Base-by-base conservation (phyloP, 75 land plant genomes). In the Gnetum montanum region DNA sequence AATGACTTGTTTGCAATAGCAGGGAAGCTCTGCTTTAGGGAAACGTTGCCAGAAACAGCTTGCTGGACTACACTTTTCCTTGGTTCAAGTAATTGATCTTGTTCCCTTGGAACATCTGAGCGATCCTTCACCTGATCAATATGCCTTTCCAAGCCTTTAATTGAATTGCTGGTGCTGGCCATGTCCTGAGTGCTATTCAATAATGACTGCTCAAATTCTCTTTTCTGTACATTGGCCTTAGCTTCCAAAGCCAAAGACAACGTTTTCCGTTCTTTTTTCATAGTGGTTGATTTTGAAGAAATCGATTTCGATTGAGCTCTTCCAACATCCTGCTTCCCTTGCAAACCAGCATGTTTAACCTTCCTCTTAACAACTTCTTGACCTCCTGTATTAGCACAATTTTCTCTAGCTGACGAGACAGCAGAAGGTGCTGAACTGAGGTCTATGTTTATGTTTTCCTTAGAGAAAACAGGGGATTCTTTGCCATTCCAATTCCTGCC, bases 181-280 rank as follows among this genome's bases (percentile, higher is more conserved):
- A n/a, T n/a, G n/a, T n/a, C n/a, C n/a, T n/a, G n/a, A n/a, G n/a
- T n/a, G n/a, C n/a, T n/a, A n/a, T n/a, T n/a, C n/a, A n/a, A n/a
- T n/a, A n/a, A n/a, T n/a, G n/a, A n/a, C n/a, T n/a, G n/a, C n/a
- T 53, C 22, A 19, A 68, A 58, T 58, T 70, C 85, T 60, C 85
- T 66, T 55, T 41, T 77, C 69, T 73, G 81, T 35, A 82, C 81
- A 62, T 82, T 82, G 29, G 67, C 85, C 60, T 82, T 82, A 29
- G 85, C 85, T 63, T 82, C 81, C 41, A 82, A 47, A 15, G 85
- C 85, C 54, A 82, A 81, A 33, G 85, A 82, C 5, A 82, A 35
- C 36, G 87, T 79, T 46, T 62, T 83, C 46, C 70, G 78, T 53
- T 45, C 34, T 27, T 68, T 68, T 58, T 34, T 54, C 12, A 10